Conservation (phyloP, 176 grass and related monocot genomes). For the Juncus effusus region DNA sequence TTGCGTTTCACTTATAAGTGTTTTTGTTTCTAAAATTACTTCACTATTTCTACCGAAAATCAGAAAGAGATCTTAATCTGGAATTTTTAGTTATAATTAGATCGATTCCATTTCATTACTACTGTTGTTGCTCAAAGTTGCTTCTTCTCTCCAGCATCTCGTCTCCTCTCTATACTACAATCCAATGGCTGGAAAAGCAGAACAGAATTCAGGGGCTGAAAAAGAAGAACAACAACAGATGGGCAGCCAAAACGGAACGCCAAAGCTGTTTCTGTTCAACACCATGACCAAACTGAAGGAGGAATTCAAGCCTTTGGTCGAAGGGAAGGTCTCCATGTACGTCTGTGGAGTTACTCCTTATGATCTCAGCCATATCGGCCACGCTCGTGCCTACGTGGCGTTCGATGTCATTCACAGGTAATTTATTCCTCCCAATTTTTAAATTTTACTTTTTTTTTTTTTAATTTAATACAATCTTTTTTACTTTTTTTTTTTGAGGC, state of each 20-base stretch:
- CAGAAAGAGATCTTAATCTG: no score
- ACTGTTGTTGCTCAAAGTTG: no score
- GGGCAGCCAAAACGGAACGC: background rate
- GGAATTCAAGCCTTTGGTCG: conserved; percentile 57
- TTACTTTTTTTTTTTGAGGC: conserved; percentile 14
- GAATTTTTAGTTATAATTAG: no score
- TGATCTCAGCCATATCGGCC: conserved; percentile 76
- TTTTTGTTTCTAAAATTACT: no score
- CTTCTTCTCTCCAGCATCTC: no score
- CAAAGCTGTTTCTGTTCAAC: conserved; percentile 52
- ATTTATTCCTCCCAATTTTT: background rate
- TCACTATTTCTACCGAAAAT: no score
- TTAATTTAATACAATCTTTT: background rate
- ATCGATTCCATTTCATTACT: no score
- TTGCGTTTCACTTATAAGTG: no score
- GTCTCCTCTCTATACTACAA: no score
- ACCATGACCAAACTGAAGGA: conserved; percentile 73
- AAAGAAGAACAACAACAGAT: conserved; percentile 1
- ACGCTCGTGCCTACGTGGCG: conserved; percentile 70
- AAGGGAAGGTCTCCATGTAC: conserved; percentile 79
- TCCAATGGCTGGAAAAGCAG: no score
- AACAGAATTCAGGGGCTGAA: conserved; percentile 3
- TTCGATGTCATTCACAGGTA: conserved; percentile 79
- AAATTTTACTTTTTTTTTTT: background rate
- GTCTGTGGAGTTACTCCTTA: conserved; percentile 84